Percentiles rank a stretch among this genome's conserved stretches.
phyloP scores from a whole-genome alignment of 257 asterid genomes.

The Orobanche coerulescens region DNA sequence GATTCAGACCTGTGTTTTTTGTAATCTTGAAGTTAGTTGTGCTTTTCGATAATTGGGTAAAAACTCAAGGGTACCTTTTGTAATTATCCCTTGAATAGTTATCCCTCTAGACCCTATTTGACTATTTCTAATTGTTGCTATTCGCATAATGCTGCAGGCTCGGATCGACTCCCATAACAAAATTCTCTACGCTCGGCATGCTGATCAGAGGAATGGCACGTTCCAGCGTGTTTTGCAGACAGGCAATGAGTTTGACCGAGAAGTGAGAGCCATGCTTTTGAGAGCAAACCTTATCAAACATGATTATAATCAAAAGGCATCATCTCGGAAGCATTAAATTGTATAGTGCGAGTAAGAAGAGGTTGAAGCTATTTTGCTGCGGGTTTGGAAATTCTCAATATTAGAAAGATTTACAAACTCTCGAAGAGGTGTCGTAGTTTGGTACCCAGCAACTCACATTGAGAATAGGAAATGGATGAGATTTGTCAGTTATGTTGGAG shows the following conservation, averaged over 20 bases:
- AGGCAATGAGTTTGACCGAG: constrained; percentile 70
- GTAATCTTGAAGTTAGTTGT: too few relatives aligned
- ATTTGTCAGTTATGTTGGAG: not conserved
- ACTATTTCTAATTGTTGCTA: not conserved
- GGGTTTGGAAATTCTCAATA: not conserved
- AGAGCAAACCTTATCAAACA: constrained; percentile 86
- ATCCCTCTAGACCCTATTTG: too few relatives aligned
- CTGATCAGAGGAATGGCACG: constrained; percentile 90
- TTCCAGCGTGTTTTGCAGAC: constrained; percentile 84
- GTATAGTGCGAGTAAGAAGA: constrained; percentile 12
- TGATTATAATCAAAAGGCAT: constrained; percentile 39
- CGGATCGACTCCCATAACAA: constrained; percentile 94
- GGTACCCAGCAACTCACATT: not conserved
- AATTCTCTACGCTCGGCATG: constrained; percentile 89
- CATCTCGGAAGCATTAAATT: constrained; percentile 44
- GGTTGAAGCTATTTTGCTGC: not conserved
- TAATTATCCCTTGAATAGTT: too few relatives aligned
- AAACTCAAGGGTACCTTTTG: too few relatives aligned
- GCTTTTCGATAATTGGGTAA: too few relatives aligned
- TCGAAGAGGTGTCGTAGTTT: not conserved
- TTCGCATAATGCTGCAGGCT: constrained; percentile 58
- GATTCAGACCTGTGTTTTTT: too few relatives aligned
- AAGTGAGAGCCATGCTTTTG: constrained; percentile 76
- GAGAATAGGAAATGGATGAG: not conserved
- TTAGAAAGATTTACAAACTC: not conserved